A percentile compares a stretch with the other conserved stretches of the same genome.
phyloP scores from a whole-genome alignment of 306 rosid species.

The Potentilla sterilis region DNA sequence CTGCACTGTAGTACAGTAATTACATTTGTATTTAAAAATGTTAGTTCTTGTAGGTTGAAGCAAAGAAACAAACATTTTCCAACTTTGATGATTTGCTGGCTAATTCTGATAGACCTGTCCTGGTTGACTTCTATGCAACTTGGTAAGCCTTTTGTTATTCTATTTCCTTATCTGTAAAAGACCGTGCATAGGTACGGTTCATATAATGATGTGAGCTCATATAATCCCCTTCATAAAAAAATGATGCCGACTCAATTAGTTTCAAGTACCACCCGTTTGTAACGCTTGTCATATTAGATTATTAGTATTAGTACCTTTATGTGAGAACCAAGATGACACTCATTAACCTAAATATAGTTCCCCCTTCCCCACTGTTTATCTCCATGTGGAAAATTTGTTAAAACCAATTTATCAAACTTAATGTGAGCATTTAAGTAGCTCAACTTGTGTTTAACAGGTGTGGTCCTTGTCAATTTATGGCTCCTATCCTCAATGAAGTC shows the following conservation, averaged over 20 bases:
- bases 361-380: not conserved
- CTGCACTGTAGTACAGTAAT: conserved; percentile 10
- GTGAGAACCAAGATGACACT: not conserved
- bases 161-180: not conserved
- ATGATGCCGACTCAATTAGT: not conserved
- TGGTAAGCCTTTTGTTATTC: conserved; percentile 44
- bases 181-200: not conserved
- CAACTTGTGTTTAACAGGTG: conserved; percentile 57
- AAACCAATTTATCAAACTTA: not conserved
- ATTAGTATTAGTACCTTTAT: not conserved
- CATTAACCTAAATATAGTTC: not conserved
- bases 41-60: conserved; percentile 57
- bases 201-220: not conserved
- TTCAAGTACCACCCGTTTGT: conserved; percentile 8
- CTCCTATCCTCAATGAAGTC: conserved; percentile 80
- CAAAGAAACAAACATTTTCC: conserved; percentile 79
- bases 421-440: conserved; percentile 21
- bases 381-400: not conserved
- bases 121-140: conserved; percentile 97
- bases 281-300: not conserved
- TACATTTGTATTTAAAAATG: conserved; percentile 4
- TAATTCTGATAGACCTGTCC: conserved; percentile 69
- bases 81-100: conserved; percentile 78
- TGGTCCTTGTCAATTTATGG: conserved; percentile 98
- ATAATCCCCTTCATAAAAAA: not conserved